Base-by-base conservation (phyloP, 2,329 filamentous ascomycete genomes). In the Colletotrichum paranaense region DNA sequence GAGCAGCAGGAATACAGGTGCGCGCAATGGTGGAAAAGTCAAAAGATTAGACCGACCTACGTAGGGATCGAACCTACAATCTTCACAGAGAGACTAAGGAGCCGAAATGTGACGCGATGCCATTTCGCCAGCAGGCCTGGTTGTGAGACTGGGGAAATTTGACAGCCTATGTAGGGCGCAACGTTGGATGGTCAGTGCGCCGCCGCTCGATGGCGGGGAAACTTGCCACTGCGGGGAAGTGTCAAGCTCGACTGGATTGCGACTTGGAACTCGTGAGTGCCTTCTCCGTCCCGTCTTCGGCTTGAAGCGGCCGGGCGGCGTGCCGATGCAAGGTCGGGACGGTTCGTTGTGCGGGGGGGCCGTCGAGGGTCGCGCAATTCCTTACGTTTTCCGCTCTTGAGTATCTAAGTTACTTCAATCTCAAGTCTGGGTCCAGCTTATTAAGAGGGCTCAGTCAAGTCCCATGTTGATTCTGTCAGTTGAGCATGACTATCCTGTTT, bases 71-170 rank as follows among this genome's bases (percentile, higher is more conserved):
- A 73, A 73, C 70, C 70, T 73, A 69, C 38, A 69, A 73, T 73
- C 70, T 73, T 73, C 70, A 73, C 59, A 73, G 70, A 56, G 16
- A 64, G 70, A 52, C 66, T 60, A 49, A 9, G 6, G 11, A 72
- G 66, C 70, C 70, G 70, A 73, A 73, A 73, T 73, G 59, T 73
- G 70, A 73, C 70, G 70, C 70, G 70, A 73, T 73, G 70, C 70
- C 70, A 73, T 73, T 73, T 73, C 70, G 70, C 70, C 70, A 73
- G 70, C 70, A 73, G 70, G 70, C 70, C 19, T 64, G 38, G 4
- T 26, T 28, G 30, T 2, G n/a, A 12, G 0, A 2, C 0, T 0
- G 0, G 0, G 0, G 6, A 62, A 2, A 2, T 8, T 5, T 5
- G 1, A 1, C 1, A 0, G 4, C 0, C 3, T 11, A 52, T 63